Conservation (phyloP, 1,139 yeast species). For the Candida sp. region DNA sequence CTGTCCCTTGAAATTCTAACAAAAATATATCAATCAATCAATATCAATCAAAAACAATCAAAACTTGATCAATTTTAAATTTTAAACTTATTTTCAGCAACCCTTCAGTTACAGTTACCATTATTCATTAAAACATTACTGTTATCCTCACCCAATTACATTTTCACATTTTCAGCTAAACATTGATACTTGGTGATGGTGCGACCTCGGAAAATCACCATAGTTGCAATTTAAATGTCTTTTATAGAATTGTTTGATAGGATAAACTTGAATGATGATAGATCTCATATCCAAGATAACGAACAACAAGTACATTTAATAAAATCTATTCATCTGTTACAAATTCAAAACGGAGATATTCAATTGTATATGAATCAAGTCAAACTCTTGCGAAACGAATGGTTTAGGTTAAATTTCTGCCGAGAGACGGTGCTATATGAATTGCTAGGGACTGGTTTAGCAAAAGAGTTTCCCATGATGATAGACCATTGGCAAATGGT, state of each 20-base stretch:
- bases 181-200: not conserved
- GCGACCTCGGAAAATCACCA: not conserved
- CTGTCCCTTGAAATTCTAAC: no score
- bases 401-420: not conserved
- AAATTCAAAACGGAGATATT: not conserved
- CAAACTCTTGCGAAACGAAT: conserved; percentile 1
- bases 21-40: no score
- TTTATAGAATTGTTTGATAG: not conserved
- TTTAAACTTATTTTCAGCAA: no score
- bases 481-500: not conserved
- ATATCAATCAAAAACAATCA: no score
- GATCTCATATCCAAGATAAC: not conserved
- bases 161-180: not conserved
- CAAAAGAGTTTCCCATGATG: not conserved
- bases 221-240: not conserved
- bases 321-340: not conserved
- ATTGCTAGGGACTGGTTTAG: not conserved
- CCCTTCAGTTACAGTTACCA: no score
- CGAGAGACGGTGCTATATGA: not conserved
- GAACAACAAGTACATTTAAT: not conserved
- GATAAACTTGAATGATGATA: not conserved
- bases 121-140: no score
- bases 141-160: not conserved
- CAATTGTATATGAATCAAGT: not conserved
- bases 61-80: no score